Conservation (phyloP, 345 rosid genomes). For the Populus davidiana region DNA sequence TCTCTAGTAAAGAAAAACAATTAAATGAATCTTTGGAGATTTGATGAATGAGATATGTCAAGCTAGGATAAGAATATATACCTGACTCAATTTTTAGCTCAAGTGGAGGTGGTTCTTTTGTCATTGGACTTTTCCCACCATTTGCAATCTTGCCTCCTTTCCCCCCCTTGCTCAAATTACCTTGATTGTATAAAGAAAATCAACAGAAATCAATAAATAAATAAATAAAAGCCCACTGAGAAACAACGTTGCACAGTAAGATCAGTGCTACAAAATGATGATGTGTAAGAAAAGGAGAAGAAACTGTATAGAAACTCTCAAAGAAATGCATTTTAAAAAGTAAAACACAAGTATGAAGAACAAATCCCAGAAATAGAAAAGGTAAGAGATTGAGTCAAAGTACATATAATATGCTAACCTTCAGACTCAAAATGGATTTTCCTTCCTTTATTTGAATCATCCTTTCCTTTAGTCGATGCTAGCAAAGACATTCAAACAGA, state of each 20-base stretch:
- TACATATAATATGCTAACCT: constrained; percentile 30
- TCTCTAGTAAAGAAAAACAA: neutral
- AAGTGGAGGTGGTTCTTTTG: constrained; percentile 51
- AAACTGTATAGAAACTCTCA: too few species aligned
- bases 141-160: constrained; percentile 45
- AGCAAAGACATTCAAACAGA: neutral
- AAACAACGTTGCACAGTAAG: neutral
- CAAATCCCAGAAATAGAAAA: neutral
- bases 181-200: constrained; percentile 19
- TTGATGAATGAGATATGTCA: neutral
- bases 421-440: constrained; percentile 48
- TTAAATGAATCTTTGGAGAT: neutral
- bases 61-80: constrained; percentile 16
- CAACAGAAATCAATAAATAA: neutral
- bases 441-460: constrained; percentile 54
- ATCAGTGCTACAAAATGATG: too few species aligned
- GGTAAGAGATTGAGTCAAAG: constrained; percentile 1
- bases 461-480: constrained; percentile 47
- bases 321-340: too few species aligned
- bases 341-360: neutral
- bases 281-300: too few species aligned
- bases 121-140: constrained; percentile 32
- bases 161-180: constrained; percentile 46
- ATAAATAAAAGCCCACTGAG: constrained; percentile 6
- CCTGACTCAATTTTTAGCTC: constrained; percentile 69